A percentile compares a stretch with the other conserved stretches of the same genome.
These are phyloP conservation scores for Rusavskia elegans DNA, from an alignment of 495 filamentous ascomycete genomes.

Conservation along the genomic window DNA sequence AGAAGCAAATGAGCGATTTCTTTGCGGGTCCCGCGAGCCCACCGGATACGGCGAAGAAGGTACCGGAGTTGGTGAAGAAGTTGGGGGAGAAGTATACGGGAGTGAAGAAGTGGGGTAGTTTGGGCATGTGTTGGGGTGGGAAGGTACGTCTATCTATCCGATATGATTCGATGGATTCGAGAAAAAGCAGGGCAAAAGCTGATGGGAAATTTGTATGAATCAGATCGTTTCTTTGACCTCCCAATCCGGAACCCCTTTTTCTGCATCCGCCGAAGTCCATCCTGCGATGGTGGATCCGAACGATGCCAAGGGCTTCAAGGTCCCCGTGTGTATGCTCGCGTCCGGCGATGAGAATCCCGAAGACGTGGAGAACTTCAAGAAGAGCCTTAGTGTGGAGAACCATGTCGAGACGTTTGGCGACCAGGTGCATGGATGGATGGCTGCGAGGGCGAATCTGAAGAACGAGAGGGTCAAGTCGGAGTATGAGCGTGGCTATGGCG, in stretches of 20 bases:
- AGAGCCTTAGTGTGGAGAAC: constrained; percentile 46
- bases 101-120: constrained; percentile 64
- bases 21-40: constrained; percentile 56
- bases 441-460: constrained; percentile 50
- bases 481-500: constrained; percentile 68
- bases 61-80: constrained; percentile 46
- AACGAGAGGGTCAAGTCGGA: constrained; percentile 51
- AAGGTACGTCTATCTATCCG: constrained; percentile 36
- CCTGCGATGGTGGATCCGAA: constrained; percentile 78
- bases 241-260: constrained; percentile 45
- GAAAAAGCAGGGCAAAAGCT: too few relatives aligned
- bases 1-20: constrained; percentile 58
- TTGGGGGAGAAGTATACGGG: constrained; percentile 28
- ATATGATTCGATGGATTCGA: too few relatives aligned
- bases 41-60: constrained; percentile 40
- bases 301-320: constrained; percentile 48
- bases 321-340: constrained; percentile 50
- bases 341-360: constrained; percentile 49
- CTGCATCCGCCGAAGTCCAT: constrained; percentile 53
- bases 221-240: constrained; percentile 46
- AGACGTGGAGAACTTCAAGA: constrained; percentile 57
- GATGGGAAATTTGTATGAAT: neutral
- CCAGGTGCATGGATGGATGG: constrained; percentile 90
- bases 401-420: constrained; percentile 66
- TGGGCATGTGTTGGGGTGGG: constrained; percentile 95